Evolutionary conservation across 225 moss, liverwort and hornwort species (phyloP), one percentile per base, ranked within the genome.

Genomic region (Ulota crispa): DNA sequence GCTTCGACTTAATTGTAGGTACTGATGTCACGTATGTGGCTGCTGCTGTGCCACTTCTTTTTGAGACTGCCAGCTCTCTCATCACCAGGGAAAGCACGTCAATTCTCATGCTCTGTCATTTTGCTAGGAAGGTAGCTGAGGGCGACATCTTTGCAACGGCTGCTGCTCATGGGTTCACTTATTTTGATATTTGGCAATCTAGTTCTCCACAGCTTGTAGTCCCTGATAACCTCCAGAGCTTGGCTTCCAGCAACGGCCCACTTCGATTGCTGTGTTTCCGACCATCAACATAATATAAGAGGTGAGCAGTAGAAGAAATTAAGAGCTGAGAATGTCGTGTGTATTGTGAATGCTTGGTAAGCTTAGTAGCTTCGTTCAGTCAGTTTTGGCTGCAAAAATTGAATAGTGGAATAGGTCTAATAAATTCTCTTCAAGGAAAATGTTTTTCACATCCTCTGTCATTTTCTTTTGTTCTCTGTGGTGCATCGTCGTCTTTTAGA

Each of bases 1-100:
- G 88, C n/a, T 95, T 94, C 32, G 88, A 99, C n/a, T 65, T 94
- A 24, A 85, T 96, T 63, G 83, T 99, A 70, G 98, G 98, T 27
- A 93, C 98, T 5, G 98, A 99, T 68, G 93, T 99, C 59, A 93
- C 92, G 0, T 96, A 99, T 74, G 94, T 96, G n/a, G 82, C 89
- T 24, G 96, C 89, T 72, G 88, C 94, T 57, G 91, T 99, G 64
- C 96, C 98, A 28, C 87, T 92, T 37, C 83, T 96, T 19, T 93
- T 99, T 77, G 83, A 89, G 78, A 93, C 98, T 10, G 96, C 96
- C 2, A 87, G 85, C 55, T 75, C 83, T 54, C 88, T 94, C 28
- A 93, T 96, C 0, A 60, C 47, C 74, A 88, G 71, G 71, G 68
- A 32, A 59, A 68, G 70, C 64, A 80, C 88, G 19, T 81, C 93